These are phyloP conservation scores for Cryptococcus maquisensis DNA, from an alignment of 1,284 basidiomycete genomes.

Conservation along the genomic window DNA sequence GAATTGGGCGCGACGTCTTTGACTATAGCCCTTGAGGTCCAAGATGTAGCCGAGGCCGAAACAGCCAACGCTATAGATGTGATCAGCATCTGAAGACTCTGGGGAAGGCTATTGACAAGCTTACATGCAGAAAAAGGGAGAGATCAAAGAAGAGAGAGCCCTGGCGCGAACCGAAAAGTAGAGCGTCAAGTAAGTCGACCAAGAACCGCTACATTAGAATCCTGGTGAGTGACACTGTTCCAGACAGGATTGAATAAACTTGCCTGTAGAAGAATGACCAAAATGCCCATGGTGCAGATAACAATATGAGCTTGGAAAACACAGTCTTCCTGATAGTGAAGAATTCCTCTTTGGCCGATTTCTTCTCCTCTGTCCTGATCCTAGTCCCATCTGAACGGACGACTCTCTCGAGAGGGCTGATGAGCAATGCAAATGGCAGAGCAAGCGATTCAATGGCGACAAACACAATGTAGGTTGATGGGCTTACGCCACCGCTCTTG, in stretches of 20 bases:
- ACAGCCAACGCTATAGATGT: constrained; percentile 13
- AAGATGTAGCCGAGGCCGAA: constrained; percentile 28
- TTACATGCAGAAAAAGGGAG: constrained; percentile 28
- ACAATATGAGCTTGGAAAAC: constrained; percentile 11
- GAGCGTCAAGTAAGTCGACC: constrained; percentile 20
- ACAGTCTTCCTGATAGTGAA: constrained; percentile 9
- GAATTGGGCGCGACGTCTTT: constrained; percentile 24
- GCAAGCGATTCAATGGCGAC: constrained; percentile 30
- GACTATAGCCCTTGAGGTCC: constrained; percentile 17
- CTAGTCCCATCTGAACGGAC: constrained; percentile 21
- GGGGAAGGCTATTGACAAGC: too few species aligned
- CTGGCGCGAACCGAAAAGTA: constrained; percentile 26
- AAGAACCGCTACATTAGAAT: constrained; percentile 6
- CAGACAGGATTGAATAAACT: neutral
- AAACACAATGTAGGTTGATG: constrained; percentile 28
- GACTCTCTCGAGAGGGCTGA: constrained; percentile 20
- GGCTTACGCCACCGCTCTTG: constrained; percentile 18
- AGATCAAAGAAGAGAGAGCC: constrained; percentile 24
- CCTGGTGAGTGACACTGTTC: neutral
- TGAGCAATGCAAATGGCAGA: constrained; percentile 23
- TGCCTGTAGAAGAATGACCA: constrained; percentile 24
- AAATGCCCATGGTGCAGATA: constrained; percentile 15
- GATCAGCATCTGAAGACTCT: too few species aligned
- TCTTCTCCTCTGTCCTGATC: constrained; percentile 13
- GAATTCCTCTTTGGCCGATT: constrained; percentile 15